Base-by-base conservation (phyloP, 495 filamentous ascomycete genomes). In the Aspergillus kassunensis region DNA sequence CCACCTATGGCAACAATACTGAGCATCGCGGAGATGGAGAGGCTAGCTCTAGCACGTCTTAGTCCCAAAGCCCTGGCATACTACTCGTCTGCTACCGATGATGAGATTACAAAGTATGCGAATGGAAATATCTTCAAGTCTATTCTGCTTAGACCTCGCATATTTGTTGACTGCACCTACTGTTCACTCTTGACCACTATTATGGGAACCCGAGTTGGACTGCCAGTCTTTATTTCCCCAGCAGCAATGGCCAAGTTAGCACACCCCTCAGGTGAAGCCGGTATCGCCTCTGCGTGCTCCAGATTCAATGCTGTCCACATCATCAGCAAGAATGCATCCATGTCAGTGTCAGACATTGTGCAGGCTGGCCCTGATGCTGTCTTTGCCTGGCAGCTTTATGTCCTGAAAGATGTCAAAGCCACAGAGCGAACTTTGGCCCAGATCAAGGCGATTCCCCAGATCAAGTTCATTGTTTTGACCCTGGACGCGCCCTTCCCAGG, bases 311-410 rank as follows among this genome's bases (percentile, higher is more conserved):
- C 89, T 4, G 68, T 91, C 66, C 91, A 96, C 62, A 74, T 95
- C 44, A 83, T 96, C 33, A 89, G 85, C 36, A 89, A 95, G 68
- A 97, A 95, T 65, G 89, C 91, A 1, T 89, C 84, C 13, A 84
- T 90, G 80, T 87, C 86, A 10, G 92, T 96, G 69, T 84, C 95
- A 63, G 88, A 96, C 54, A 83, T 90, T 9, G 78, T 80, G 25
- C 81, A 82, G 43, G 82, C 84, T 2, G 57, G 68, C 10, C 75
- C 81, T 0, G 83, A 78, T 3, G 88, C 95, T 61, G 71, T 91
- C 3, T 91, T 96, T 63, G 92, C 91, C 29, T 96, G 89, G 87
- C 91, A 97, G 72, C 70, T 97, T 4, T 96, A 97, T 68, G 88
- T 91, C 18, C 89, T 95, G 64, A 83, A 74, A 5, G 86, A 90